These are phyloP conservation scores for Globisporangium nodosum DNA, from an alignment of 352 stramenopile genomes.

Conservation along the genomic window DNA sequence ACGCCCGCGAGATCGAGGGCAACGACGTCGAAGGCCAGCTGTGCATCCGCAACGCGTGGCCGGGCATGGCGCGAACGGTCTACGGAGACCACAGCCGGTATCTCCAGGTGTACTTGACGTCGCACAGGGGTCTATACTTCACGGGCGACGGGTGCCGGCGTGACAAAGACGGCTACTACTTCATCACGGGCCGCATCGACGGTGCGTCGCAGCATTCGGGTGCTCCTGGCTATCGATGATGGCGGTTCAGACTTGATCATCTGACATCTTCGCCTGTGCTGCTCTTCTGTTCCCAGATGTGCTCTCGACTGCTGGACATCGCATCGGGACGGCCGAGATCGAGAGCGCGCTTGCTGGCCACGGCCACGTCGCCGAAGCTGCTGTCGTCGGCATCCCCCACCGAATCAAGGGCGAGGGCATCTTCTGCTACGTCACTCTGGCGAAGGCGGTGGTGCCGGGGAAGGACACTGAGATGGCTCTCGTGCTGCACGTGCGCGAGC, in stretches of 20 bases:
- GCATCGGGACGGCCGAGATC: constrained; percentile 87
- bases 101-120: constrained; percentile 94
- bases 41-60: constrained; percentile 95
- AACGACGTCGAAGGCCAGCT: constrained; percentile 92
- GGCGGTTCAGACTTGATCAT: neutral
- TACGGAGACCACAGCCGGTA: constrained; percentile 94
- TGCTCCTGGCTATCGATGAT: neutral
- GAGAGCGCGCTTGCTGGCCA: constrained; percentile 91
- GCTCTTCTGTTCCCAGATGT: constrained; percentile 65
- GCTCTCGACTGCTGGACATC: constrained; percentile 91
- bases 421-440: constrained; percentile 93
- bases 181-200: constrained; percentile 98
- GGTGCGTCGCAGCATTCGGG: constrained; percentile 14
- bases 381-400: constrained; percentile 93
- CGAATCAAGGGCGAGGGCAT: constrained; percentile 97
- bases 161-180: constrained; percentile 96
- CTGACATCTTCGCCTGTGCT: neutral
- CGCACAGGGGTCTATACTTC: constrained; percentile 97
- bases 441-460: constrained; percentile 65
- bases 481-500: constrained; percentile 76
- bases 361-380: constrained; percentile 90
- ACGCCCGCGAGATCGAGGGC: constrained; percentile 85
- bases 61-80: constrained; percentile 94
- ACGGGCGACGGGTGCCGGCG: constrained; percentile 87
- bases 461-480: constrained; percentile 52